Percentiles rank a stretch among this genome's conserved stretches.
phyloP scores from a whole-genome alignment of 2,329 filamentous ascomycete species.

The Fusarium nanum region DNA sequence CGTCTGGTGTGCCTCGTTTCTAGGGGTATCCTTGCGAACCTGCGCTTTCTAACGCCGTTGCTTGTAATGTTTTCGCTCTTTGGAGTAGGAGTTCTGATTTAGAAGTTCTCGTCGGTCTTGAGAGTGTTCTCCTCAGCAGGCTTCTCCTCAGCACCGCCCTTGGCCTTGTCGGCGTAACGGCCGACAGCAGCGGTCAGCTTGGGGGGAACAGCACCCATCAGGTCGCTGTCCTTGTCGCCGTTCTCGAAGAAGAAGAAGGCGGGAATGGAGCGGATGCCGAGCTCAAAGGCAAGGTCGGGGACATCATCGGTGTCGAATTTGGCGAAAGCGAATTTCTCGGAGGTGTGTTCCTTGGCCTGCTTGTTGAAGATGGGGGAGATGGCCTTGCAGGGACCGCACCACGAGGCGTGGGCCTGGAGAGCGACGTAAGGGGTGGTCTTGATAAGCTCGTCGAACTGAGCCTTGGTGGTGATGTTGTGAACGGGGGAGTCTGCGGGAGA shows the following conservation, averaged over 20 bases:
- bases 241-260: slow-evolving; percentile 71
- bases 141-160: slow-evolving; percentile 32
- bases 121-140: slow-evolving; percentile 25
- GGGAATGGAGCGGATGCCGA: slow-evolving; percentile 67
- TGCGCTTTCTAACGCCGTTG: slow-evolving; percentile 18
- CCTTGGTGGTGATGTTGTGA: slow-evolving; percentile 54
- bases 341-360: slow-evolving; percentile 55
- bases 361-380: slow-evolving; percentile 66
- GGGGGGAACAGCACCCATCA: slow-evolving; percentile 55
- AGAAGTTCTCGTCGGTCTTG: slow-evolving; percentile 40
- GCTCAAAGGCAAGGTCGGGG: slow-evolving; percentile 61
- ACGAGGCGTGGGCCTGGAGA: slow-evolving; percentile 69
- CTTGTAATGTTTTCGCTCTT: slow-evolving; percentile 1
- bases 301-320: slow-evolving; percentile 70
- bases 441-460: slow-evolving; percentile 63
- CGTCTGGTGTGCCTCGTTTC: slow-evolving; percentile 14
- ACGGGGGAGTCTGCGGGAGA: slow-evolving; percentile 41
- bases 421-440: slow-evolving; percentile 62
- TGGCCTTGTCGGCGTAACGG: slow-evolving; percentile 43
- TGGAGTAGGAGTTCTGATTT: not conserved
- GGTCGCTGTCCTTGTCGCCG: slow-evolving; percentile 59
- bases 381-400: slow-evolving; percentile 71
- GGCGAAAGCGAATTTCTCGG: slow-evolving; percentile 63
- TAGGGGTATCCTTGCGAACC: slow-evolving; percentile 40
- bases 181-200: slow-evolving; percentile 49